These are phyloP conservation scores for Talaromyces sp. DNA, from an alignment of 2,329 filamentous ascomycete species.

Conservation along the genomic window DNA sequence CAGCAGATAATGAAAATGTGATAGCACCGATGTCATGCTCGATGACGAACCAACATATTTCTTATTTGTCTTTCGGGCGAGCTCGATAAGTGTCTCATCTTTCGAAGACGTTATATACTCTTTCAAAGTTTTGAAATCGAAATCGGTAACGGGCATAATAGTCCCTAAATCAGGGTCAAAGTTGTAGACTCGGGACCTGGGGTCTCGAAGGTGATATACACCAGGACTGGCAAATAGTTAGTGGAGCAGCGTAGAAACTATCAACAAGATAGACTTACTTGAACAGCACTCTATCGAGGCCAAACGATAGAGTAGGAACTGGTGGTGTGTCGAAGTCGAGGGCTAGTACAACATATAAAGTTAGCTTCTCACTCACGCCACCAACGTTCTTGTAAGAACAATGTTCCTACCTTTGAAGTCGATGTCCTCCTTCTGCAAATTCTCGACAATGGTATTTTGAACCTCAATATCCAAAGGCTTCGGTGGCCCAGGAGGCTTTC, in stretches of 20 bases:
- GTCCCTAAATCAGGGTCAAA: slow-evolving; percentile 92
- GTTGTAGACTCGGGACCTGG: slow-evolving; percentile 84
- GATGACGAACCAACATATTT: slow-evolving; percentile 95
- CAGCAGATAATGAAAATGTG: slow-evolving; percentile 90
- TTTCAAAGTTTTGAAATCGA: slow-evolving; percentile 84
- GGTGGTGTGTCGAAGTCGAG: slow-evolving; percentile 48
- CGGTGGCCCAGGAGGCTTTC: neutral
- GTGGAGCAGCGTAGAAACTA: neutral
- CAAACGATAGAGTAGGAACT: slow-evolving; percentile 67
- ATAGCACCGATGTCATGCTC: slow-evolving; percentile 84
- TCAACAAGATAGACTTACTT: slow-evolving; percentile 54
- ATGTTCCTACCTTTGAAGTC: slow-evolving; percentile 9
- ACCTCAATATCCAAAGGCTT: neutral
- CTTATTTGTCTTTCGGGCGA: slow-evolving; percentile 65
- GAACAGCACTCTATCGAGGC: slow-evolving; percentile 87
- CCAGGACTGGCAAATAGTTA: slow-evolving; percentile 55
- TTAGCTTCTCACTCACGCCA: neutral
- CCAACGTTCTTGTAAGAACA: neutral
- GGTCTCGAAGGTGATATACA: slow-evolving; percentile 88
- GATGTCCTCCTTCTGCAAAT: neutral
- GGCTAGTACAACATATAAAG: slow-evolving; percentile 26
- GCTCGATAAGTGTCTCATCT: slow-evolving; percentile 67
- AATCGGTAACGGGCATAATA: slow-evolving; percentile 91
- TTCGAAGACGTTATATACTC: slow-evolving; percentile 89
- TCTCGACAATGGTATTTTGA: neutral